phyloP scores from a whole-genome alignment of 805 yeast species.

The Spathaspora arborariae region DNA sequence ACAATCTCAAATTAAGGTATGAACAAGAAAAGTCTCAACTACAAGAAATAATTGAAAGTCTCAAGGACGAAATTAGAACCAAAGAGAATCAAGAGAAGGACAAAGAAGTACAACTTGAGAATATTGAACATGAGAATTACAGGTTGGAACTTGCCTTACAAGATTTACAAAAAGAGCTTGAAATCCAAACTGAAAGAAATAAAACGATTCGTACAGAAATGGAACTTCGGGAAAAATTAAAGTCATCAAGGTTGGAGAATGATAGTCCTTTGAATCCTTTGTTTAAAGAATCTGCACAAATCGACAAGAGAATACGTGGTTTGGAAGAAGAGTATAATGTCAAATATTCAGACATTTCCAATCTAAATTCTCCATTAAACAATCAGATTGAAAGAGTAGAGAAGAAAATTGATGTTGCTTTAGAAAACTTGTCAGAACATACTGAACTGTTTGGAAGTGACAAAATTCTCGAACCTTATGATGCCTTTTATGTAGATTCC shows the following conservation, averaged over 20 bases:
- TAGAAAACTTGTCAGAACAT: neutral
- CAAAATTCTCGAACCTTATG: constrained; percentile 1
- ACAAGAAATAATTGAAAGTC: constrained; percentile 1
- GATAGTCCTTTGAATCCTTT: constrained; percentile 2
- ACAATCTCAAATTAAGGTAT: neutral
- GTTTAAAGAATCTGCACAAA: constrained; percentile 5
- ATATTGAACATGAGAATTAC: constrained; percentile 5
- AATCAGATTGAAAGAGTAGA: constrained; percentile 5
- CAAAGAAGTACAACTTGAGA: constrained; percentile 4
- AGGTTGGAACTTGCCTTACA: constrained; percentile 3
- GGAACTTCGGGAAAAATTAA: constrained; percentile 7
- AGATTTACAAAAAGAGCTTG: constrained; percentile 9
- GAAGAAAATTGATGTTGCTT: constrained; percentile 2
- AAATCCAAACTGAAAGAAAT: constrained; percentile 4
- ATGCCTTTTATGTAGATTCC: constrained; percentile 1
- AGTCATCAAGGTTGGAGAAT: constrained; percentile 1
- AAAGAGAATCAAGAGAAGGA: constrained; percentile 3
- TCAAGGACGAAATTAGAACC: neutral
- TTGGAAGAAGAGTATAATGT: neutral
- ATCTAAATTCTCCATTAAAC: neutral
- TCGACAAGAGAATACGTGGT: constrained; percentile 2
- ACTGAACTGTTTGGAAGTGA: constrained; percentile 1
- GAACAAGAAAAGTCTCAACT: constrained; percentile 7
- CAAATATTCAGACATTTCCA: neutral
- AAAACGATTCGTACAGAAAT: constrained; percentile 5